Conservation (phyloP, 139 green algal genomes). For the Pedinophyceae sp. region DNA sequence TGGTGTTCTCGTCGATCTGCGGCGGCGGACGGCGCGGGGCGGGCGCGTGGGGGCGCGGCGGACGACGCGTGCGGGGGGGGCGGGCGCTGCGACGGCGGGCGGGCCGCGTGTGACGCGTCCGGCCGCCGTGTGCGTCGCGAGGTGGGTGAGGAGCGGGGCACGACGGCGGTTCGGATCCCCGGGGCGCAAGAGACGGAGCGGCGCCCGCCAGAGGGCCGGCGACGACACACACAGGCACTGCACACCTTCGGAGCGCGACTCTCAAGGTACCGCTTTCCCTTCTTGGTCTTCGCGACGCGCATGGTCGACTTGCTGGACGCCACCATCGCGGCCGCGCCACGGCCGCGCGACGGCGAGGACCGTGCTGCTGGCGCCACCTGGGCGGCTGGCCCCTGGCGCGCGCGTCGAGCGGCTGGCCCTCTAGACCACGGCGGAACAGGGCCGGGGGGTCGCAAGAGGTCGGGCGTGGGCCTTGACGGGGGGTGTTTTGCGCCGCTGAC, state of each 20-base stretch:
- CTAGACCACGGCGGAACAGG: too few relatives aligned
- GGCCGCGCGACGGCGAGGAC: too few relatives aligned
- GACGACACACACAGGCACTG: not conserved
- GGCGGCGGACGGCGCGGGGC: not conserved
- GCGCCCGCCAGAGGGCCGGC: not conserved
- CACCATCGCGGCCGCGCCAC: too few relatives aligned
- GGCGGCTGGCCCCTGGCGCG: too few relatives aligned
- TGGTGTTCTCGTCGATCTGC: slow-evolving; percentile 57
- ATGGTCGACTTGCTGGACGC: too few relatives aligned
- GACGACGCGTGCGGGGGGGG: not conserved
- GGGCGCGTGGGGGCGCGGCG: not conserved
- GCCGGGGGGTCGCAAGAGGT: too few relatives aligned
- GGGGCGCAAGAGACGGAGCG: slow-evolving; percentile 1
- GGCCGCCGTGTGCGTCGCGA: not conserved
- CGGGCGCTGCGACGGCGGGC: not conserved
- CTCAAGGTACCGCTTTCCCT: slow-evolving; percentile 43
- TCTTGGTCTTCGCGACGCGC: slow-evolving; percentile 35
- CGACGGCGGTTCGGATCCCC: not conserved
- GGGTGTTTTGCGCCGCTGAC: too few relatives aligned
- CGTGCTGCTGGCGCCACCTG: too few relatives aligned
- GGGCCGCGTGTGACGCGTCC: not conserved
- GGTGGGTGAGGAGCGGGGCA: not conserved
- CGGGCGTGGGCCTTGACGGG: too few relatives aligned
- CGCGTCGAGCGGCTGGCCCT: too few relatives aligned
- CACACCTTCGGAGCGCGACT: slow-evolving; percentile 59